A percentile compares a stretch with the other conserved stretches of the same genome.
phyloP scores from a whole-genome alignment of 2,329 filamentous ascomycete genomes.

The Penicillium sp. region DNA sequence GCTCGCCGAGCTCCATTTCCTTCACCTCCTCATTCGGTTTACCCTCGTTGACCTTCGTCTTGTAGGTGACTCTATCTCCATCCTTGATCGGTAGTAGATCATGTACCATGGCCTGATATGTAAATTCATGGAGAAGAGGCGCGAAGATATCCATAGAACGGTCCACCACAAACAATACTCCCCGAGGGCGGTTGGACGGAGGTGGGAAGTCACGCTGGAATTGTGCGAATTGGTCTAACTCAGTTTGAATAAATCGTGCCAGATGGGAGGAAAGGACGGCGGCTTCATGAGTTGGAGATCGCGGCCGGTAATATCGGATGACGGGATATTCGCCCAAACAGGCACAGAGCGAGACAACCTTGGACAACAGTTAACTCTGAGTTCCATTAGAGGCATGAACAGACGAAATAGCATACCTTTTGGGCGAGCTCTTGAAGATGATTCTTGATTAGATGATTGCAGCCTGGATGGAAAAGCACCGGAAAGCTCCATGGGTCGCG shows the following conservation, averaged over 20 bases:
- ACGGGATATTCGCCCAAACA: slow-evolving; percentile 91
- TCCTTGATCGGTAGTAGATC: slow-evolving; percentile 88
- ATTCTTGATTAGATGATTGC: slow-evolving; percentile 75
- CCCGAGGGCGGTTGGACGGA: slow-evolving; percentile 67
- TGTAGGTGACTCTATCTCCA: slow-evolving; percentile 82
- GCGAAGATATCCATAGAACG: slow-evolving; percentile 89
- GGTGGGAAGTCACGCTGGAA: slow-evolving; percentile 83
- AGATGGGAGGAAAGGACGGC: slow-evolving; percentile 82
- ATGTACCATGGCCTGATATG: slow-evolving; percentile 97
- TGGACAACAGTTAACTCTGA: slow-evolving; percentile 11
- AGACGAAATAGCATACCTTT: slow-evolving; percentile 59
- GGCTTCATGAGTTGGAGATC: slow-evolving; percentile 75
- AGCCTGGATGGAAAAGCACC: slow-evolving; percentile 83
- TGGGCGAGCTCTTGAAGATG: slow-evolving; percentile 85
- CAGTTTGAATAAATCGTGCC: slow-evolving; percentile 85
- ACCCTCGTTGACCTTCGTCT: slow-evolving; percentile 74
- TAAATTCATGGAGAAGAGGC: slow-evolving; percentile 91
- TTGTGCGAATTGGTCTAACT: slow-evolving; percentile 84
- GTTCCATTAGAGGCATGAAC: slow-evolving; percentile 10
- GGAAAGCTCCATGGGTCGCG: slow-evolving; percentile 95
- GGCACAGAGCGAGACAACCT: slow-evolving; percentile 86
- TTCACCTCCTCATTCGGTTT: slow-evolving; percentile 70
- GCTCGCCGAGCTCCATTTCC: slow-evolving; percentile 86
- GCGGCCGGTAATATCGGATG: slow-evolving; percentile 85
- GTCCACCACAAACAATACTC: slow-evolving; percentile 82